A percentile compares a stretch with the other conserved stretches of the same genome.
phyloP scores from a whole-genome alignment of 345 rosid species.

The Gossypium rotundifolium region DNA sequence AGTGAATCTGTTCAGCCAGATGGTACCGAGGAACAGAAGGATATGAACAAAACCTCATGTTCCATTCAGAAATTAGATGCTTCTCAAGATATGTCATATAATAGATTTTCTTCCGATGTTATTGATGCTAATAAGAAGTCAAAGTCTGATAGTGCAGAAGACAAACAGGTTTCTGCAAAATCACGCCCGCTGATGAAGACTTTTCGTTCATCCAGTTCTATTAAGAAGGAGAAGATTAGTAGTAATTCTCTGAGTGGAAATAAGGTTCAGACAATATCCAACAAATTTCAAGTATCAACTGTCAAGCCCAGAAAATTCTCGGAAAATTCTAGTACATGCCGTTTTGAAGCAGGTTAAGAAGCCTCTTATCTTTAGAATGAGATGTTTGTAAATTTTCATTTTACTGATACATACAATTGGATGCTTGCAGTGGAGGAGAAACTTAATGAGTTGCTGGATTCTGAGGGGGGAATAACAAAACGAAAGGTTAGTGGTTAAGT shows the following conservation, averaged over 20 bases:
- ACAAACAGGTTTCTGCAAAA: conserved; percentile 40
- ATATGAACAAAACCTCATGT: conserved; percentile 18
- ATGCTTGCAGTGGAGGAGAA: conserved; percentile 80
- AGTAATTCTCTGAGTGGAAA: conserved; percentile 30
- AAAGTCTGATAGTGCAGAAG: conserved; percentile 39
- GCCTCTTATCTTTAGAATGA: background rate
- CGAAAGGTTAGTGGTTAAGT: conserved; percentile 38
- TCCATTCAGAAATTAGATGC: conserved; percentile 17
- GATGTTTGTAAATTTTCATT: background rate
- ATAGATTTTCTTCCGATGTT: conserved; percentile 34
- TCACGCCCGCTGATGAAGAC: conserved; percentile 51
- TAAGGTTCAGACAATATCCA: conserved; percentile 47
- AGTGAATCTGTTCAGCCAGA: conserved; percentile 33
- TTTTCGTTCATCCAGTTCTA: conserved; percentile 39
- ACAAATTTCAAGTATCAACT: conserved; percentile 44
- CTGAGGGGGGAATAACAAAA: conserved; percentile 83
- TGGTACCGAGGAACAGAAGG: conserved; percentile 34
- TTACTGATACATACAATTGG: conserved; percentile 3
- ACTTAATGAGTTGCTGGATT: conserved; percentile 90
- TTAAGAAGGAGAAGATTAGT: conserved; percentile 53
- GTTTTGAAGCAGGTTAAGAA: conserved; percentile 73
- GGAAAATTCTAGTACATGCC: conserved; percentile 63
- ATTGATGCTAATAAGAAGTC: conserved; percentile 32
- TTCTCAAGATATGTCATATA: conserved; percentile 24
- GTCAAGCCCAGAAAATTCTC: conserved; percentile 50